Conservation (phyloP, 768 basidiomycete species). For the Tulasnella sp. region DNA sequence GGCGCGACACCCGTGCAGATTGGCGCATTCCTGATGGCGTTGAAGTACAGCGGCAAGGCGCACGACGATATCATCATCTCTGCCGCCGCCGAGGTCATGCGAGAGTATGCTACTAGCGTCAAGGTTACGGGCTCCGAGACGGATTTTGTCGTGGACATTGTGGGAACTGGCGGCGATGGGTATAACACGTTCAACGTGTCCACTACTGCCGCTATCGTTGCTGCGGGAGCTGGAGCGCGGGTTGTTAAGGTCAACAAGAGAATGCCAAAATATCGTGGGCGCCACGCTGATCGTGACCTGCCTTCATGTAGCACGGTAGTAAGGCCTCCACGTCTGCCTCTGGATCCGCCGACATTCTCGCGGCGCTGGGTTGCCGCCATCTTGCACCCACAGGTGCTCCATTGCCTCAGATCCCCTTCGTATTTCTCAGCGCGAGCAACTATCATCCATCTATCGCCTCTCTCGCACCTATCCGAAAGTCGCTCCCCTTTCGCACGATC, state of each 20-base stretch:
- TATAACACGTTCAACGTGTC: slow-evolving; percentile 96
- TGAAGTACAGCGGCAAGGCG: slow-evolving; percentile 72
- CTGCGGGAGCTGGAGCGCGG: slow-evolving; percentile 85
- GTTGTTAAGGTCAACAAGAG: slow-evolving; percentile 64
- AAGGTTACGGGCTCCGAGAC: slow-evolving; percentile 34
- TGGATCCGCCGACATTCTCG: slow-evolving; percentile 85
- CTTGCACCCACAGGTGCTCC: slow-evolving; percentile 35
- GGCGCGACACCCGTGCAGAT: slow-evolving; percentile 60
- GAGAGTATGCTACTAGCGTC: slow-evolving; percentile 54
- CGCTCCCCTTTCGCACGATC: slow-evolving; percentile 88
- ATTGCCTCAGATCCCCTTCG: slow-evolving; percentile 56
- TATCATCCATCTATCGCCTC: slow-evolving; percentile 81
- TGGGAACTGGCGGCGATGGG: slow-evolving; percentile 91
- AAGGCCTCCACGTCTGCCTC: slow-evolving; percentile 88
- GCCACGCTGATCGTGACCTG: neutral
- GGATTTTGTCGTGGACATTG: slow-evolving; percentile 52
- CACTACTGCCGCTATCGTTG: slow-evolving; percentile 86
- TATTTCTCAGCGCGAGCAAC: slow-evolving; percentile 87
- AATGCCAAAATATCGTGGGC: neutral
- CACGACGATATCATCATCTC: slow-evolving; percentile 62
- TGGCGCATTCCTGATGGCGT: slow-evolving; percentile 79
- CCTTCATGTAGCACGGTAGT: slow-evolving; percentile 60
- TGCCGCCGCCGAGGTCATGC: slow-evolving; percentile 64
- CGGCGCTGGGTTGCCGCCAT: slow-evolving; percentile 61
- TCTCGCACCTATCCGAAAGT: slow-evolving; percentile 73